A percentile compares a stretch with the other conserved stretches of the same genome.
Evolutionary conservation across 2,329 filamentous ascomycete species (phyloP).

Genomic region (Verticillium nonalfalfae): DNA sequence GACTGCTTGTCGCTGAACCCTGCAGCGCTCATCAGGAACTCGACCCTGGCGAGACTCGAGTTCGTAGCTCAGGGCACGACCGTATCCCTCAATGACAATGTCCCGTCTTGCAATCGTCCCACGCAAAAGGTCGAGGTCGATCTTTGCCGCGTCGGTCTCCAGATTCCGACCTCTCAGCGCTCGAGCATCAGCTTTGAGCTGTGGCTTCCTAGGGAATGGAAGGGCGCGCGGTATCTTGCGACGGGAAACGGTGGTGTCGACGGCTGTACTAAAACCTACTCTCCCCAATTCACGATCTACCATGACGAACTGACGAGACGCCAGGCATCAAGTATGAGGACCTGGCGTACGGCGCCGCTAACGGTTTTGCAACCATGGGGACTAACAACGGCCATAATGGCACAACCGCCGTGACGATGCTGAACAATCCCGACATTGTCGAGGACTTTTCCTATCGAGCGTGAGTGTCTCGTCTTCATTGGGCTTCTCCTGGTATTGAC

Average conservation of each 20-base stretch:
- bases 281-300: background rate
- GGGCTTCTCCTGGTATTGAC: background rate
- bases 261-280: conserved; percentile 26
- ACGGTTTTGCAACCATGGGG: conserved; percentile 40
- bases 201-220: conserved; percentile 39
- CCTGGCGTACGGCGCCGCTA: conserved; percentile 32
- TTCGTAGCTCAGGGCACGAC: background rate
- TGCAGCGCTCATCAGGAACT: background rate
- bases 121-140: background rate
- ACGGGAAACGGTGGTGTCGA: conserved; percentile 42
- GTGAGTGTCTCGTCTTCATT: conserved; percentile 4
- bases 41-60: background rate
- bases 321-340: conserved; percentile 36
- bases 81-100: background rate
- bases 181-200: conserved; percentile 33
- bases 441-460: conserved; percentile 28
- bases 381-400: conserved; percentile 47
- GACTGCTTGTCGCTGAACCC: conserved; percentile 5
- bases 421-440: conserved; percentile 27
- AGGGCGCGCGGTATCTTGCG: conserved; percentile 33
- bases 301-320: background rate
- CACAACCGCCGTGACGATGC: conserved; percentile 21
- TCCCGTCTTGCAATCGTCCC: background rate
- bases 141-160: background rate
- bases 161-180: background rate